phyloP scores from a whole-genome alignment of 1,139 yeast species.

The Komagataea norvegica region DNA sequence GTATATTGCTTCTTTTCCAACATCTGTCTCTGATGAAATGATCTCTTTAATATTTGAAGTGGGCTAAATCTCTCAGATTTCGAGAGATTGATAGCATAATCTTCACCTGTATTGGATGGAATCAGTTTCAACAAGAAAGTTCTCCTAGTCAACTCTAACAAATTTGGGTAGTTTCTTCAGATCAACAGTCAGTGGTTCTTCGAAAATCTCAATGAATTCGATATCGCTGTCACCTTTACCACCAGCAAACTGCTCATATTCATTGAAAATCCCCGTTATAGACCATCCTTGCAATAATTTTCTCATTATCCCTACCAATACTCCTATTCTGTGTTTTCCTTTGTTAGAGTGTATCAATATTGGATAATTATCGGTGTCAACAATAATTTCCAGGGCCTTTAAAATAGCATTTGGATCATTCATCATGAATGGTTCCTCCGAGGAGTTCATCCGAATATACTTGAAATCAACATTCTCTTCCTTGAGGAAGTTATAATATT shows the following conservation, averaged over 20 bases:
- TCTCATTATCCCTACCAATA: constrained; percentile 82
- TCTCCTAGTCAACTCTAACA: constrained; percentile 16
- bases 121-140: too few relatives aligned
- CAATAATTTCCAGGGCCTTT: constrained; percentile 56
- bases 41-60: too few relatives aligned
- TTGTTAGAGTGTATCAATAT: constrained; percentile 86
- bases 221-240: constrained; percentile 92
- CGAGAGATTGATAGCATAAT: too few relatives aligned
- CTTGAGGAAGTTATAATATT: constrained; percentile 61
- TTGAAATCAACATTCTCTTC: constrained; percentile 54
- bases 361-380: constrained; percentile 76
- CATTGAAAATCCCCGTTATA: constrained; percentile 87
- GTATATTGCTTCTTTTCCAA: too few relatives aligned
- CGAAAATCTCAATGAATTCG: constrained; percentile 41
- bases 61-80: too few relatives aligned
- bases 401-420: constrained; percentile 55
- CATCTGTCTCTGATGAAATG: too few relatives aligned
- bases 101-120: too few relatives aligned
- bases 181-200: constrained; percentile 16
- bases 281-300: constrained; percentile 90
- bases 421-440: constrained; percentile 68
- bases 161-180: constrained; percentile 20
- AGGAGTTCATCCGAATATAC: constrained; percentile 61
- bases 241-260: constrained; percentile 86
- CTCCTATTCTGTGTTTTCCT: constrained; percentile 94